Conservation (phyloP, 176 grass and related monocot genomes). For the Pontederia paniculata region DNA sequence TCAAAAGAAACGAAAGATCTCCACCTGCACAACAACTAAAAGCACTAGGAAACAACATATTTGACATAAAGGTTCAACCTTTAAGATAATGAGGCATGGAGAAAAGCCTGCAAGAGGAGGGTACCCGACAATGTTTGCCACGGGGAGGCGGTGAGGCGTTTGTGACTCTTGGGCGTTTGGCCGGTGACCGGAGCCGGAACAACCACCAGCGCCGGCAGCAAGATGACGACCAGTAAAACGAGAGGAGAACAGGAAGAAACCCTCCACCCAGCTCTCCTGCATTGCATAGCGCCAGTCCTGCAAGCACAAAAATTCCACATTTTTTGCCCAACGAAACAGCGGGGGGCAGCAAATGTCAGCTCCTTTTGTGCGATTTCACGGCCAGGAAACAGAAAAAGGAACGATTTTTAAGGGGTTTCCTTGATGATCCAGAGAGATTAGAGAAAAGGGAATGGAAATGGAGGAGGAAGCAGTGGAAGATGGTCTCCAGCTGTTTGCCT, state of each 20-base stretch:
- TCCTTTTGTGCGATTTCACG: not conserved
- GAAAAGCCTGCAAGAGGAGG: not conserved
- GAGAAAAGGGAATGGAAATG: not conserved
- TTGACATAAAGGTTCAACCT: not conserved
- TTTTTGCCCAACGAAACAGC: not conserved
- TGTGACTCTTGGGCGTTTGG: not conserved
- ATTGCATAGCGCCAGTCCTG: not conserved
- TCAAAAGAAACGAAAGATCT: too few species aligned
- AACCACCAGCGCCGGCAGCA: not conserved
- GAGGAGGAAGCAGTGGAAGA: not conserved
- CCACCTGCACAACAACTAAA: not conserved
- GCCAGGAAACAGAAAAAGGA: not conserved
- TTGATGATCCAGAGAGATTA: not conserved
- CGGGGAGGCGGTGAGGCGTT: not conserved
- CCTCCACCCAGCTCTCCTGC: not conserved
- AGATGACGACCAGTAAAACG: not conserved
- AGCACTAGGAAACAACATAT: not conserved
- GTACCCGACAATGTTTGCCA: slow-evolving; percentile 8
- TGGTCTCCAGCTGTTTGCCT: not conserved
- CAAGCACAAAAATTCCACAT: slow-evolving; percentile 4
- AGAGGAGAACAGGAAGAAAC: not conserved
- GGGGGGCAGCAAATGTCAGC: not conserved
- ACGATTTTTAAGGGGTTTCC: not conserved
- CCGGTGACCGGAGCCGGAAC: not conserved
- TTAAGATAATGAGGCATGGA: not conserved